phyloP scores from a whole-genome alignment of 176 grass and related monocot species.

The Lolium rigidum region DNA sequence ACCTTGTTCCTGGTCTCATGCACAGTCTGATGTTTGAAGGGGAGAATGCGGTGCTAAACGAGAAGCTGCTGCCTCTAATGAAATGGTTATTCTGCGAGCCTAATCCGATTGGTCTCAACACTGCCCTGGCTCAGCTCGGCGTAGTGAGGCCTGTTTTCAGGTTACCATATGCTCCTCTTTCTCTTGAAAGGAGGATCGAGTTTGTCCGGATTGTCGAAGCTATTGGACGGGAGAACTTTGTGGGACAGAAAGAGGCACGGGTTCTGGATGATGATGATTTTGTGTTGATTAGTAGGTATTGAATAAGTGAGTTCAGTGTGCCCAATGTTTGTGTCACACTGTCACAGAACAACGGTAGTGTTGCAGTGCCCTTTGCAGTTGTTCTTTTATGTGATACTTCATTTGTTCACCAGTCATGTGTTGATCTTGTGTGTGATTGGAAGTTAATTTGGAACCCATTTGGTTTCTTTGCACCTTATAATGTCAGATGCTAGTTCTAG shows the following conservation, averaged over 20 bases:
- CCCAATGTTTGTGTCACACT: background rate
- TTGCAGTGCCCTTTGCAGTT: background rate
- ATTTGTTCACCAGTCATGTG: slow-evolving; percentile 10
- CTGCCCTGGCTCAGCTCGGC: slow-evolving; percentile 82
- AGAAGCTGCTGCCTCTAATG: slow-evolving; percentile 71
- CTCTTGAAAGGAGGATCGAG: slow-evolving; percentile 66
- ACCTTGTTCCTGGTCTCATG: slow-evolving; percentile 86
- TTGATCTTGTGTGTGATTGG: background rate
- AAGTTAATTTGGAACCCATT: background rate
- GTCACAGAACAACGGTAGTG: background rate
- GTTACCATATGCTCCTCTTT: slow-evolving; percentile 78
- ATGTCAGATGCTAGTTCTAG: background rate
- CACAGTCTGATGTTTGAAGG: slow-evolving; percentile 67
- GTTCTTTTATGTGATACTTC: background rate
- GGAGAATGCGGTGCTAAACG: slow-evolving; percentile 54
- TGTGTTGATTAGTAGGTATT: slow-evolving; percentile 77
- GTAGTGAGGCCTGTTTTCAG: slow-evolving; percentile 73
- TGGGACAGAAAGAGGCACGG: slow-evolving; percentile 64
- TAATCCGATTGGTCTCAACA: slow-evolving; percentile 83
- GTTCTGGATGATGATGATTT: slow-evolving; percentile 83
- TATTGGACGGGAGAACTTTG: slow-evolving; percentile 73
- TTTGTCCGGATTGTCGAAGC: slow-evolving; percentile 74
- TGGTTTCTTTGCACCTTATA: background rate
- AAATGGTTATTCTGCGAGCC: slow-evolving; percentile 85
- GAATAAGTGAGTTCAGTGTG: slow-evolving; percentile 6